phyloP scores from a whole-genome alignment of 768 basidiomycete genomes.

The Russula abietina region DNA sequence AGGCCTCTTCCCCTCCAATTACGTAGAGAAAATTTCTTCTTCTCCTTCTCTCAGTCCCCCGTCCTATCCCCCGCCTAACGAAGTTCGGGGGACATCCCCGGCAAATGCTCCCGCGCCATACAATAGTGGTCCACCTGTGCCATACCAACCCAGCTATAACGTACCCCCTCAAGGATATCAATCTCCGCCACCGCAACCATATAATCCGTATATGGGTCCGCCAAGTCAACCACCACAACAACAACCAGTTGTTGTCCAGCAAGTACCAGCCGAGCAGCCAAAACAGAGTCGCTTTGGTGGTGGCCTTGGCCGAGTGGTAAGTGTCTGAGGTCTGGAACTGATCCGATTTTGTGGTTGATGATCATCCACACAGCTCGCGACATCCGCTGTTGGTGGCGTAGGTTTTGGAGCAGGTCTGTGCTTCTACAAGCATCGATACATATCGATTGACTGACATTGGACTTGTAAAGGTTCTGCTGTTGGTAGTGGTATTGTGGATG shows the following conservation, averaged over 20 bases:
- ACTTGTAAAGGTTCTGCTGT: conserved; percentile 41
- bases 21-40: conserved; percentile 53
- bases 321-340: neutral
- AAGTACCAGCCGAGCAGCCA: conserved; percentile 20
- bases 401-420: conserved; percentile 69
- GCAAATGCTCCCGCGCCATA: conserved; percentile 18
- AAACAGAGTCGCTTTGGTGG: conserved; percentile 18
- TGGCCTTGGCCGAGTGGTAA: conserved; percentile 19
- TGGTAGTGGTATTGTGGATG: conserved; percentile 43
- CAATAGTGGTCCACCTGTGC: conserved; percentile 33
- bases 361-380: conserved; percentile 30
- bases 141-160: conserved; percentile 33
- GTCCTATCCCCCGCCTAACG: conserved; percentile 22
- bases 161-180: conserved; percentile 24
- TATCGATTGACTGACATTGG: neutral
- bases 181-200: conserved; percentile 25
- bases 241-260: conserved; percentile 22
- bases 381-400: conserved; percentile 51
- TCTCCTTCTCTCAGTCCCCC: conserved; percentile 17
- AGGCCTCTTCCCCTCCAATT: conserved; percentile 73
- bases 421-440: neutral
- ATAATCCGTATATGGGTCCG: conserved; percentile 21
- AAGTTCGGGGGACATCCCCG: conserved; percentile 3
- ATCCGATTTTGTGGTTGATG: neutral
- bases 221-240: conserved; percentile 26